Percentiles rank a stretch among this genome's conserved stretches.
These are phyloP conservation scores for Papiliotrema flavescens DNA, from an alignment of 1,284 basidiomycete species.

Conservation along the genomic window DNA sequence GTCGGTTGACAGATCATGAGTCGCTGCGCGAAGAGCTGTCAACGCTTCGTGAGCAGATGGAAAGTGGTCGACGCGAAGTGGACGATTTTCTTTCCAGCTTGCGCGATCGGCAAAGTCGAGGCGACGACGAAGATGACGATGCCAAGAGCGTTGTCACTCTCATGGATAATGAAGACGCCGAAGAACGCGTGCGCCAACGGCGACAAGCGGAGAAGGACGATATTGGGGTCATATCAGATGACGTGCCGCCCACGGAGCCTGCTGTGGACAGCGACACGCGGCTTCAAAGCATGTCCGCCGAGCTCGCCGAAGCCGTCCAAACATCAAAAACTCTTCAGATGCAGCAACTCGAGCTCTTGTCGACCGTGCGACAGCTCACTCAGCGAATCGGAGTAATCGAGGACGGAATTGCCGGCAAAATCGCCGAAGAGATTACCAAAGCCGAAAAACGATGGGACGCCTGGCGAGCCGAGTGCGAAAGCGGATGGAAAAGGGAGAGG, in stretches of 20 bases:
- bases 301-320: constrained; percentile 73
- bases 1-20: constrained; percentile 77
- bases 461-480: constrained; percentile 60
- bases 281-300: constrained; percentile 64
- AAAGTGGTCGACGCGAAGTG: constrained; percentile 52
- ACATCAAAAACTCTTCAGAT: constrained; percentile 69
- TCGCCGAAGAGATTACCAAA: constrained; percentile 53
- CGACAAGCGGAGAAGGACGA: constrained; percentile 47
- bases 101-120: constrained; percentile 37
- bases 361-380: constrained; percentile 72
- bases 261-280: constrained; percentile 49
- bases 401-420: constrained; percentile 49
- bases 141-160: constrained; percentile 42
- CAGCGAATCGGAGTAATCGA: constrained; percentile 53
- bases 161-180: constrained; percentile 48
- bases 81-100: constrained; percentile 31
- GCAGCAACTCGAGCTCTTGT: constrained; percentile 74
- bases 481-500: constrained; percentile 70
- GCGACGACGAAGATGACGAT: constrained; percentile 51
- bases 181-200: constrained; percentile 53
- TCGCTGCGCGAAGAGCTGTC: constrained; percentile 75
- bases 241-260: constrained; percentile 6
- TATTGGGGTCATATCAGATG: constrained; percentile 26
- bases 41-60: constrained; percentile 66
- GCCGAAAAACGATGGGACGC: constrained; percentile 69